Conservation (phyloP, 495 filamentous ascomycete species). For the Beverwykella pulmonaria region DNA sequence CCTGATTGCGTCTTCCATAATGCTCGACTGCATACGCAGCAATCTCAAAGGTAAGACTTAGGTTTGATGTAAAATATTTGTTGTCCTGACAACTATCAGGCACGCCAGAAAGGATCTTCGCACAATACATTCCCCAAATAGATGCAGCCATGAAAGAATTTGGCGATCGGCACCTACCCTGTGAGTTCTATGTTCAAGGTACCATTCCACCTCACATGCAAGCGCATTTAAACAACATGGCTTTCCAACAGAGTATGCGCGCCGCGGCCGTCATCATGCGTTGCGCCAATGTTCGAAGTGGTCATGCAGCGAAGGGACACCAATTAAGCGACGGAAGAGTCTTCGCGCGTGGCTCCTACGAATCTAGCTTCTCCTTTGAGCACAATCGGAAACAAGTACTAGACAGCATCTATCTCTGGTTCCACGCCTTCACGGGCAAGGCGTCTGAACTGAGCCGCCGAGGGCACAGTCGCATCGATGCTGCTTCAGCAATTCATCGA, state of each 20-base stretch:
- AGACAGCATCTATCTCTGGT: constrained; percentile 14
- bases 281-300: constrained; percentile 27
- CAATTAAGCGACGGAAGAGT: constrained; percentile 24
- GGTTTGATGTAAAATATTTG: not conserved
- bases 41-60: constrained; percentile 16
- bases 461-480: constrained; percentile 1
- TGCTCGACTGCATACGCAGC: constrained; percentile 27
- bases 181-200: constrained; percentile 22
- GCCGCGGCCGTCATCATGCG: constrained; percentile 19
- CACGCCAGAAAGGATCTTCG: constrained; percentile 23
- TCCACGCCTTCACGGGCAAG: constrained; percentile 12
- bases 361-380: constrained; percentile 28
- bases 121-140: constrained; percentile 22
- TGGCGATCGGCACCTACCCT: constrained; percentile 24
- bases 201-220: constrained; percentile 13
- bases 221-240: constrained; percentile 17
- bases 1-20: constrained; percentile 28
- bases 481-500: constrained; percentile 20
- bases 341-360: constrained; percentile 23
- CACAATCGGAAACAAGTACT: constrained; percentile 8
- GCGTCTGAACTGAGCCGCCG: not conserved
- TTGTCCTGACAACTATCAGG: constrained; percentile 11
- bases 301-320: constrained; percentile 30
- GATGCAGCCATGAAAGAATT: constrained; percentile 30
- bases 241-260: constrained; percentile 20